Conservation (phyloP, 2,329 filamentous ascomycete genomes). For the Calonectria pauciramosa region DNA sequence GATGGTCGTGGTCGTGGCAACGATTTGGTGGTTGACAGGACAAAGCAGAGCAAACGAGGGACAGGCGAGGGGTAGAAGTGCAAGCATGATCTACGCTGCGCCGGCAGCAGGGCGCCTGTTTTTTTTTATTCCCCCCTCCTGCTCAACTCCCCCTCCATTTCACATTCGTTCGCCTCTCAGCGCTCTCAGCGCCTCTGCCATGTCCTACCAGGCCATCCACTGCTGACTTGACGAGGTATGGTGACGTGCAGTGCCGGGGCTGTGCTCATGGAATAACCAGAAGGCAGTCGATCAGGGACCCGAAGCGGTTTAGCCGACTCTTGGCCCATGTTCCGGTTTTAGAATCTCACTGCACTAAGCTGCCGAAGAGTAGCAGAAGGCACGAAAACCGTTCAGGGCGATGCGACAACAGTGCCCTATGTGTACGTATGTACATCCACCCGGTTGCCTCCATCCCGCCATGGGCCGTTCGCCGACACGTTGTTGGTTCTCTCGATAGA, state of each 20-base stretch:
- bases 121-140: slow-evolving; percentile 23
- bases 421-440: slow-evolving; percentile 4
- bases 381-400: not conserved
- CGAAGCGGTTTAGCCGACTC: slow-evolving; percentile 8
- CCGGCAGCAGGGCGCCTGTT: not conserved
- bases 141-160: not conserved
- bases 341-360: slow-evolving; percentile 20
- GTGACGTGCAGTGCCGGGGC: slow-evolving; percentile 47
- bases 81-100: not conserved
- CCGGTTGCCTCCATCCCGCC: slow-evolving; percentile 10
- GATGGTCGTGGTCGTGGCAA: slow-evolving; percentile 23
- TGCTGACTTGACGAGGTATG: slow-evolving; percentile 39
- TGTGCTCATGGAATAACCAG: slow-evolving; percentile 38
- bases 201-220: not conserved
- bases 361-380: slow-evolving; percentile 4
- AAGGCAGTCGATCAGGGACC: slow-evolving; percentile 18
- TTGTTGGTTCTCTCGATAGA: not conserved
- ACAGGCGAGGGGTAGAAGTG: slow-evolving; percentile 19
- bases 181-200: not conserved
- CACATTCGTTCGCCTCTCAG: slow-evolving; percentile 8
- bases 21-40: slow-evolving; percentile 13
- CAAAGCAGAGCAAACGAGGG: slow-evolving; percentile 27
- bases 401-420: not conserved
- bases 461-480: not conserved
- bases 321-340: slow-evolving; percentile 28